Percentiles rank a stretch among this genome's conserved stretches.
These are phyloP conservation scores for Trichoderma endophyticum DNA, from an alignment of 2,329 filamentous ascomycete genomes.

Conservation along the genomic window DNA sequence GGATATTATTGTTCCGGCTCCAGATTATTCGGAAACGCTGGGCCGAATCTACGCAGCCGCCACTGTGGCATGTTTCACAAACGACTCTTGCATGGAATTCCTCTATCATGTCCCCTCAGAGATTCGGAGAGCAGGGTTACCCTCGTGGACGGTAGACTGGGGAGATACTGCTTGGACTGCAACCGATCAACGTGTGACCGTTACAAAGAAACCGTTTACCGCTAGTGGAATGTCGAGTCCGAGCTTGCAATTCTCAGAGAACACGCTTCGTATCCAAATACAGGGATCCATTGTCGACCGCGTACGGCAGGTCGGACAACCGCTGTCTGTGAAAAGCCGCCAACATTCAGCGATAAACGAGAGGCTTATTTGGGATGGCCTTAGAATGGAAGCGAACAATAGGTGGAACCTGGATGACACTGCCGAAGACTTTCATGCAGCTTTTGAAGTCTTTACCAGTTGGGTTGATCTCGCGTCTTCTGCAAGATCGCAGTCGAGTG, in stretches of 20 bases:
- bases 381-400: not conserved
- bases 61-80: not conserved
- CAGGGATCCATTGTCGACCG: not conserved
- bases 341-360: not conserved
- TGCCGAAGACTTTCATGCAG: not conserved
- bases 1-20: not conserved
- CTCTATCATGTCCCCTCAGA: not conserved
- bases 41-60: slow-evolving; percentile 4
- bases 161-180: not conserved
- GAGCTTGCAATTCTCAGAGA: not conserved
- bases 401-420: not conserved
- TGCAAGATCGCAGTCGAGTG: not conserved
- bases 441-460: not conserved
- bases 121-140: not conserved
- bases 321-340: not conserved
- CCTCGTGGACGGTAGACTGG: not conserved
- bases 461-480: not conserved
- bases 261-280: slow-evolving; percentile 1
- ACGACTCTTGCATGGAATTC: not conserved
- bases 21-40: not conserved
- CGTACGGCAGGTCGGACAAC: not conserved
- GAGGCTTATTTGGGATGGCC: not conserved
- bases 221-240: not conserved
- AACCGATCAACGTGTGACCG: not conserved
- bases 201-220: not conserved